phyloP scores from a whole-genome alignment of 2,329 filamentous ascomycete species.

The Colletotrichum nymphaeae region DNA sequence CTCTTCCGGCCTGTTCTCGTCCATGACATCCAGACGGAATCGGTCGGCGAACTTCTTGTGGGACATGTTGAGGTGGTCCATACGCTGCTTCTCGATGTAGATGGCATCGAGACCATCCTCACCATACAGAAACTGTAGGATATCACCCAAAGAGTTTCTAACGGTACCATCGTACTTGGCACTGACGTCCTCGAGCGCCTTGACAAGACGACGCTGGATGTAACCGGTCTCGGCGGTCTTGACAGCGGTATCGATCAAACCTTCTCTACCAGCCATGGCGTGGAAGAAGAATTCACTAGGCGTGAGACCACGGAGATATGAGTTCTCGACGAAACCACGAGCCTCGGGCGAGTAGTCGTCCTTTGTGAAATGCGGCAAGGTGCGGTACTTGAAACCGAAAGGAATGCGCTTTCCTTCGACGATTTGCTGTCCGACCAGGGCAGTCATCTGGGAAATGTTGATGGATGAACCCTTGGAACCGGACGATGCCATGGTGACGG shows the following conservation, averaged over 20 bases:
- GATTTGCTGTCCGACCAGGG: constrained; percentile 96
- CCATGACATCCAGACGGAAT: constrained; percentile 90
- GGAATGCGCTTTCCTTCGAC: constrained; percentile 99
- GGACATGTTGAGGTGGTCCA: constrained; percentile 87
- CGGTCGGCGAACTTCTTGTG: constrained; percentile 81
- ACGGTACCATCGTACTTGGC: constrained; percentile 98
- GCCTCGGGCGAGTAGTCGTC: constrained; percentile 98
- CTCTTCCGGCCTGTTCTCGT: constrained; percentile 63
- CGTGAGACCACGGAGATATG: constrained; percentile 94
- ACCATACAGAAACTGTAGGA: constrained; percentile 97
- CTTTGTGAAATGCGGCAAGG: constrained; percentile 97
- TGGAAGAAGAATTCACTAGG: constrained; percentile 99
- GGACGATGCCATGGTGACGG: constrained; percentile 94
- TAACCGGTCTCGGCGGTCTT: constrained; percentile 99
- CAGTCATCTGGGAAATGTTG: constrained; percentile 99
- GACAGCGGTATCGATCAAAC: constrained; percentile 99
- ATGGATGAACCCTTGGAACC: constrained; percentile 99
- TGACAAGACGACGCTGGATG: constrained; percentile 97
- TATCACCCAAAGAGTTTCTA: constrained; percentile 94
- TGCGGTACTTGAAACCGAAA: constrained; percentile 98
- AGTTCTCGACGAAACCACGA: constrained; percentile 98
- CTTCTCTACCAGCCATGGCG: constrained; percentile 99
- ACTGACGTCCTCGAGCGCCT: constrained; percentile 97
- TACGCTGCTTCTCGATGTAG: constrained; percentile 90
- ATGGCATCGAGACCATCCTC: constrained; percentile 96